Evolutionary conservation across 2,329 filamentous ascomycete species (phyloP).

Genomic region (Pseudodiploospora longispora): DNA sequence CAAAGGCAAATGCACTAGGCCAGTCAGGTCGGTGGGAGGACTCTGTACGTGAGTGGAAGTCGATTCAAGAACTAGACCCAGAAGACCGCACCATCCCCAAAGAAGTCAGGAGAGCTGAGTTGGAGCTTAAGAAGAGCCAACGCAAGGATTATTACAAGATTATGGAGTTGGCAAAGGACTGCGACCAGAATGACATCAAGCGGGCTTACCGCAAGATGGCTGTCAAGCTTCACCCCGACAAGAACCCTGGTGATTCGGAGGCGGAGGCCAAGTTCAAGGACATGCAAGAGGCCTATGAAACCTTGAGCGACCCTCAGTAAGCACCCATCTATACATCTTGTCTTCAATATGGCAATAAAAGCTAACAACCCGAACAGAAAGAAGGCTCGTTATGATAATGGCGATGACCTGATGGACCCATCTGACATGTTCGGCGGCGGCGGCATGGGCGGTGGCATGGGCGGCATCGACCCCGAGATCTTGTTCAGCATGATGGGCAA

Average conservation of each 20-base stretch:
- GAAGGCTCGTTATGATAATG: conserved; percentile 82
- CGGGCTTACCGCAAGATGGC: conserved; percentile 94
- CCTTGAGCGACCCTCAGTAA: conserved; percentile 85
- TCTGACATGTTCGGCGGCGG: conserved; percentile 73
- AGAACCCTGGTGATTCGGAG: conserved; percentile 79
- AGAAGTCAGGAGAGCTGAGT: conserved; percentile 82
- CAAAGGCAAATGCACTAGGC: conserved; percentile 83
- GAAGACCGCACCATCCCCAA: conserved; percentile 71
- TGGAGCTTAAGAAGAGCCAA: conserved; percentile 95
- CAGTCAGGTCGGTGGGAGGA: conserved; percentile 87
- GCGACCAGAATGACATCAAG: conserved; percentile 80
- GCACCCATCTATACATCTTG: conserved; percentile 25
- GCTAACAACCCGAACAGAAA: conserved; percentile 52
- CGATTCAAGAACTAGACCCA: conserved; percentile 73
- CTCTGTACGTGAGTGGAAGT: conserved; percentile 81
- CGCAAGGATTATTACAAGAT: conserved; percentile 99
- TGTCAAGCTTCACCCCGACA: conserved; percentile 92
- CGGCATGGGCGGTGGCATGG: conserved; percentile 57
- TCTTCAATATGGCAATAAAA: neutral
- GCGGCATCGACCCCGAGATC: conserved; percentile 67
- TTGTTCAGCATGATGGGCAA: conserved; percentile 79
- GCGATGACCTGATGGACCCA: conserved; percentile 83
- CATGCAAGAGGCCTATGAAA: conserved; percentile 94
- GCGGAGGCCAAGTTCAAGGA: conserved; percentile 96
- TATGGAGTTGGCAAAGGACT: conserved; percentile 78